phyloP scores from a whole-genome alignment of 768 basidiomycete species.

The Zangia roseola region DNA sequence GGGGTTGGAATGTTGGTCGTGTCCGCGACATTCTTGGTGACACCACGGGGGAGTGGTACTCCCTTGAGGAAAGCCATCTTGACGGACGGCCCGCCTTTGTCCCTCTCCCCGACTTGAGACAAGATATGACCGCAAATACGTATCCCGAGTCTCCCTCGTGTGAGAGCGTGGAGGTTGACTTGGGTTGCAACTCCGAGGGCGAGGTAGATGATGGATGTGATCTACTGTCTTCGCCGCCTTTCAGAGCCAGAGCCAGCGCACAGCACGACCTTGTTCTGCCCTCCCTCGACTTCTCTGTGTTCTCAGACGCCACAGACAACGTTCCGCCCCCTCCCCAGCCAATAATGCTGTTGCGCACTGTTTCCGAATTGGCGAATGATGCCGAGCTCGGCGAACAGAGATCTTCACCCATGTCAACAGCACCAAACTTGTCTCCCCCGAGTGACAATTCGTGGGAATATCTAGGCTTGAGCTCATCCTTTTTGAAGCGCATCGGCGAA shows the following conservation, averaged over 20 bases:
- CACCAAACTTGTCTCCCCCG: background rate
- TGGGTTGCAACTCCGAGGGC: conserved; percentile 4
- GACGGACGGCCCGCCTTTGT: conserved; percentile 7
- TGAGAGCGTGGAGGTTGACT: conserved; percentile 10
- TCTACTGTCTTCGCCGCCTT: conserved; percentile 7
- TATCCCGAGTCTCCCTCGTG: background rate
- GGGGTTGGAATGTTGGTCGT: conserved; percentile 67
- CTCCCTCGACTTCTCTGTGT: conserved; percentile 64
- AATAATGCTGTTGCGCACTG: conserved; percentile 19
- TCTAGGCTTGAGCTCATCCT: conserved; percentile 17
- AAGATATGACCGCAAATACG: background rate
- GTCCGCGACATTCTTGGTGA: conserved; percentile 71
- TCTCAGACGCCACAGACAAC: conserved; percentile 15
- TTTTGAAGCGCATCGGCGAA: conserved; percentile 12
- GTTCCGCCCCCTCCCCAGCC: conserved; percentile 13
- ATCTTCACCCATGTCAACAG: conserved; percentile 1
- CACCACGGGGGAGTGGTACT: conserved; percentile 73
- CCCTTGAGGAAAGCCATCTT: conserved; percentile 54
- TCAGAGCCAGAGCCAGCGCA: conserved; percentile 44
- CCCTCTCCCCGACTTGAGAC: conserved; percentile 1
- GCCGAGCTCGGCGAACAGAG: background rate
- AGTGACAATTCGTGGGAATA: conserved; percentile 20
- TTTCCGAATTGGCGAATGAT: conserved; percentile 22
- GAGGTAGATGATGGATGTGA: conserved; percentile 4
- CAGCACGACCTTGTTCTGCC: conserved; percentile 74